Conservation (phyloP, 169 alveolate genomes). For the Theileria sp. region DNA sequence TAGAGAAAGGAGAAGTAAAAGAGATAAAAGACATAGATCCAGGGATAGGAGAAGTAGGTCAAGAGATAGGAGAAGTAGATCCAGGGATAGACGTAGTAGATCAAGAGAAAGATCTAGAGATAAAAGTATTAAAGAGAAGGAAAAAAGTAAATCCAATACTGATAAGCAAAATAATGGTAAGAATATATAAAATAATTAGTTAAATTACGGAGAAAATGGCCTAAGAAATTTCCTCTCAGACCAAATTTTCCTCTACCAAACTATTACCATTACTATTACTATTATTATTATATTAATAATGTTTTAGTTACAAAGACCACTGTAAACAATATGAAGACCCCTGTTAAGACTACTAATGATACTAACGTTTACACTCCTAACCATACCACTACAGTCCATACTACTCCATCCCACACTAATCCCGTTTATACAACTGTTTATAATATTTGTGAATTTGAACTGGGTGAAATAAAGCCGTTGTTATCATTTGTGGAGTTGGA, state of each 20-base stretch:
- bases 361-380: too few relatives aligned
- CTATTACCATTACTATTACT: too few relatives aligned
- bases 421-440: too few relatives aligned
- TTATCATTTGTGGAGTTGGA: conserved; percentile 64
- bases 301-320: too few relatives aligned
- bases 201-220: too few relatives aligned
- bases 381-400: too few relatives aligned
- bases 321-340: too few relatives aligned
- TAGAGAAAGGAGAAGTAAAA: conserved; percentile 2
- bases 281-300: too few relatives aligned
- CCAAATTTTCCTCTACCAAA: too few relatives aligned
- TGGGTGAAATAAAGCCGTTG: conserved; percentile 58
- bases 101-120: not conserved
- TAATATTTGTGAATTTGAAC: not conserved
- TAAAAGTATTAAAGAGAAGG: not conserved
- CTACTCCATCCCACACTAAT: too few relatives aligned
- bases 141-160: not conserved
- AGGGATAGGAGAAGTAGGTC: not conserved
- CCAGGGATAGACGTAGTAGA: not conserved
- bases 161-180: not conserved
- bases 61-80: not conserved
- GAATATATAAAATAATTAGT: not conserved
- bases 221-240: too few relatives aligned
- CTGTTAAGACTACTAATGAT: too few relatives aligned
- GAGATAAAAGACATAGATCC: not conserved